Evolutionary conservation across 2,329 filamentous ascomycete species (phyloP), one percentile per base, ranked within the genome.

Genomic region (Cyclaneusma minus): DNA sequence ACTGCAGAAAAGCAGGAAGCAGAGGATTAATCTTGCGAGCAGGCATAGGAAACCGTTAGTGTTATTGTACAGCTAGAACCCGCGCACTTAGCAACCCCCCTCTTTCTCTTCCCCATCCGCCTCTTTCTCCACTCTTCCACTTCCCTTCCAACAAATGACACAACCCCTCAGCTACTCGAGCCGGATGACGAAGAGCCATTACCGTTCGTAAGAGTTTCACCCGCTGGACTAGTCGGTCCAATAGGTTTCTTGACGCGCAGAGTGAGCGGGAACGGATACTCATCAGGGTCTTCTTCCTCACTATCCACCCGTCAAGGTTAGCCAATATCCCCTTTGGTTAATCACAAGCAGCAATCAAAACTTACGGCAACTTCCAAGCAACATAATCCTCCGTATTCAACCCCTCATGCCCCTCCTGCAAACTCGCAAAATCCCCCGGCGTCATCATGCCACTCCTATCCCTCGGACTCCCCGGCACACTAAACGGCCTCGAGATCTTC

Each of bases 381-480:
- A 95, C 83, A 51, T 98, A 95, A 48, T 98, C 89, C 55, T 98
- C 89, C 1, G 89, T 95, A 56, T 67, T 89, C 40, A 98, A 57
- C 1, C 87, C 85, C 52, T 98, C 89, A 22, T 78, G 77, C 22
- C 84, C 83, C 54, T 98, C 89, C 54, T 95, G 89, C 29, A 98
- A 60, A 40, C 83, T 93, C 15, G 84, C 89, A 62, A 95, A 95
- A 52, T 98, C 89, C 24, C 89, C 89, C 6, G 89, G 89, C 1
- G 89, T 98, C 89, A 98, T 95, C 84, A 94, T 93, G 28, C 89
- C 89, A 22, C 77, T 77, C 17, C 84, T 70, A 48, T 93, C 85
- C 34, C 85, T 68, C 7, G 89, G 89, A 11, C 84, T 93, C 6
- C 89, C 89, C 3, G 89, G 89, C 26, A 92, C 84, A 3, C 84